Base-by-base conservation (phyloP, 2,329 filamentous ascomycete species). In the Botryotinia convoluta region DNA sequence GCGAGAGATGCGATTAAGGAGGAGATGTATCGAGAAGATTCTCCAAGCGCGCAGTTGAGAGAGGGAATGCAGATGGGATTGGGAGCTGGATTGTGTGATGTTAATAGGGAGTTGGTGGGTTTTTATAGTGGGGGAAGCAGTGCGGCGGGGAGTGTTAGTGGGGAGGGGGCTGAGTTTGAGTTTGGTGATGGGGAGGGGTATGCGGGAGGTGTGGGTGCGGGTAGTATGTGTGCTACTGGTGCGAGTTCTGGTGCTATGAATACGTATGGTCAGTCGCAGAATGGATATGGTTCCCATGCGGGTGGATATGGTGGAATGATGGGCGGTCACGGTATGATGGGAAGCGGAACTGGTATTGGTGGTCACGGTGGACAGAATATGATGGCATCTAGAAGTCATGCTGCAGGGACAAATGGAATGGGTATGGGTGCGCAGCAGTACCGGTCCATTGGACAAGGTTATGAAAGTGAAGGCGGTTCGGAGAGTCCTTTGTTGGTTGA, bases 401-500 rank as follows among this genome's bases (percentile, higher is more conserved):
- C 35, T 42, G 37, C 18, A 16, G 14, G 3, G 12, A 4, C 35
- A 1, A 37, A n/a, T 32, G 67, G n/a, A 8, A 69, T 37, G 39
- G 37, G 20, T 14, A 44, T 69, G 20, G 14, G 20, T 44, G 20
- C 39, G 32, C 32, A 63, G 32, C 42, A 71, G 22, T 61, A 45
- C 20, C 10, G 9, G 6, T 35, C 59, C 4, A 29, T 39, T 16
- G 10, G 44, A 32, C 10, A 68, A 71, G 63, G 45, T 42, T 60
- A 62, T 71, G 72, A 74, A 12, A 73, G 67, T 7, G 73, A 71
- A 57, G 76, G 75, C 8, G 72, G 68, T 16, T 68, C 75, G 6
- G 77, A 77, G 20, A 75, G 74, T 48, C 75, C 76, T n/a, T 45
- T 77, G 8, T 73, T 77, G 67, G 73, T 78, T 37, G 76, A 77